phyloP scores from a whole-genome alignment of 164 flowering plant genomes.

The Umbellularia californica region DNA sequence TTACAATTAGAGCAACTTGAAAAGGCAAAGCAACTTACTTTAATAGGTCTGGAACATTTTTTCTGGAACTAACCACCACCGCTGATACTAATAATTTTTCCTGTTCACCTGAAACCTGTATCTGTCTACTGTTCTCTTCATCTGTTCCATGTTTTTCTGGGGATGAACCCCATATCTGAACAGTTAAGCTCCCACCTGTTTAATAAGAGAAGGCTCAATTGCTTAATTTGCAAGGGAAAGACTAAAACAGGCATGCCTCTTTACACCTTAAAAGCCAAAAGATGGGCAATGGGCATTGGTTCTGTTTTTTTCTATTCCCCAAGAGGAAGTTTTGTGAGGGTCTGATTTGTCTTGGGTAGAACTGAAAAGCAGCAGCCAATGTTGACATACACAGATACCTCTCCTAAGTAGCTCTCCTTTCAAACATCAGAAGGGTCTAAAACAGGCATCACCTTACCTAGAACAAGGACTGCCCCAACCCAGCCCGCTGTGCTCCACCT shows the following conservation, averaged over 20 bases:
- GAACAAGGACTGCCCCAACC: slow-evolving; percentile 80
- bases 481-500: slow-evolving; percentile 82
- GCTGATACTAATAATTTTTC: slow-evolving; percentile 17
- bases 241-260: not conserved
- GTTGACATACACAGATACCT: not conserved
- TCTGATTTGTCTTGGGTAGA: not conserved
- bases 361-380: not conserved
- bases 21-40: not conserved
- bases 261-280: not conserved
- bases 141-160: slow-evolving; percentile 20
- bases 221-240: not conserved
- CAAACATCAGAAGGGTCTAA: not conserved
- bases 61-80: slow-evolving; percentile 21
- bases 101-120: slow-evolving; percentile 23
- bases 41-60: slow-evolving; percentile 15
- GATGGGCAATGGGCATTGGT: not conserved
- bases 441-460: slow-evolving; percentile 37
- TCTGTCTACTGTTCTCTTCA: slow-evolving; percentile 9
- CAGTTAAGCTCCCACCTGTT: slow-evolving; percentile 70
- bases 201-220: slow-evolving; percentile 6
- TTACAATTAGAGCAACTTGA: not conserved
- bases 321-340: not conserved
- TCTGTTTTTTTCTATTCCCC: not conserved
- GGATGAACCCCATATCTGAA: slow-evolving; percentile 55
- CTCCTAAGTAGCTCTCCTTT: not conserved